Base-by-base conservation (phyloP, 345 rosid genomes). In the Lepidium sativum region DNA sequence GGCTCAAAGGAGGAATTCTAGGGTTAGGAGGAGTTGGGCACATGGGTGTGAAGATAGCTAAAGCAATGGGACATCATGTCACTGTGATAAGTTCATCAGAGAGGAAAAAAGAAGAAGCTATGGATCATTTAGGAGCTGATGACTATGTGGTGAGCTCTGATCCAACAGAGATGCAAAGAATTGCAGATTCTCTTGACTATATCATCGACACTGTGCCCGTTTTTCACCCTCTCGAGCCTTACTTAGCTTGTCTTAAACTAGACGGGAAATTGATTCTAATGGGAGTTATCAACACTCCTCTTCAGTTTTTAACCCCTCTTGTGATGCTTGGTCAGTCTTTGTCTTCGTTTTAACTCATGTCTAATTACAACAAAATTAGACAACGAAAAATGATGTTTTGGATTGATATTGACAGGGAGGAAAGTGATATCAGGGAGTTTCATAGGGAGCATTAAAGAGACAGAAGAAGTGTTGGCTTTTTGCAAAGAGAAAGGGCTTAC, bases 1-100 rank as follows among this genome's bases (percentile, higher is more conserved):
- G 65, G 23, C 57, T 78, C 1, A 76, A 14, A 51, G 83, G 68
- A 42, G 80, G 81, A 49, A 77, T 83, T 38, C 23, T 83, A 60
- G 86, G 83, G 32, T 27, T 92, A 47, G 97, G 98, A 58, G 98
- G 98, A 55, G 98, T 87, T 3, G 98, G 98, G 2, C 98, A 92
- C 80, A 87, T 92, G 96, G 98, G 97, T 27, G 96, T 92, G 82
- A 83, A 80, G 66, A 87, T 92, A 52, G 97, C 98, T 2, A 92
- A 92, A 73, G 96, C 96, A 63, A 84, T 86, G 94, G 97, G 96
- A 54, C 98, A 92, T 73, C 97, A 86, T 62, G 85, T 92, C 6
- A 92, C 95, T 0, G 97, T 92, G 54, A 87, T 92, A 9, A 92
- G 97, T 84, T 92, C 98, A 39, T 89, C 98, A 10, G 84, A 86